Evolutionary conservation across 139 green algal species (phyloP), one percentile per base, ranked within the genome.

Genomic region (Volvox reticuliferus): DNA sequence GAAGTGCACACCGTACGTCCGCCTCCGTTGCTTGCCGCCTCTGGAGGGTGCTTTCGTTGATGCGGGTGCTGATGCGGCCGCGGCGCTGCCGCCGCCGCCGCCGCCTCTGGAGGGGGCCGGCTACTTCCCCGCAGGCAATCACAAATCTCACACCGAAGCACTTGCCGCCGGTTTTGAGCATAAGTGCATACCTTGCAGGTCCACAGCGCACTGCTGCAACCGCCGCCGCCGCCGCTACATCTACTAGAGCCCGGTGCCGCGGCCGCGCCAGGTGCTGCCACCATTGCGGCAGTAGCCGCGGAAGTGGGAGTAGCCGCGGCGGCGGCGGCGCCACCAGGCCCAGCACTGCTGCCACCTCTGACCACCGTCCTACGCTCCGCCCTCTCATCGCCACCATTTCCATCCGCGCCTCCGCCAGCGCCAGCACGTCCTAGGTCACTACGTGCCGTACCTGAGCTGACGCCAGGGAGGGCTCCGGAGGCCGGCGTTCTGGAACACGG

Each of bases 131-230:
- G 50, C 26, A 84, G 73, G 71, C 86, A 85, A 61, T 90, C 86
- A 33, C 86, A 90, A 28, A 84, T 63, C 24, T 90, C 44, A 55
- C 79, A 84, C 13, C 88, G 84, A 67, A 73, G 69, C 84, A 91
- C 65, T 78, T 88, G 84, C 77, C 67, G 63, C 22, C 73, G 69
- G 75, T 90, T 90, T 32, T 33, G 19, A 0, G 73, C 75, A 26
- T 33, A 90, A 28, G 86, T 90, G 55, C 86, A 90, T 14, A 90
- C 73, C 1, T 22, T 55, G 75, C 86, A 90, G 13, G 55, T 36
- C 86, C 86, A 90, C 44, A 55, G 44, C 44, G 44, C 44, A 55
- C 9, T 55, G 9, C 5, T 55, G 44, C 44, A 5, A 55, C 44
- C 44, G 44, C 44, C 44, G 44, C 44, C 44, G 44, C 44, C 44